A percentile compares a stretch with the other conserved stretches of the same genome.
These are phyloP conservation scores for Fragilariopsis cylindrus DNA, from an alignment of 108 stramenopile species.

Conservation along the genomic window DNA sequence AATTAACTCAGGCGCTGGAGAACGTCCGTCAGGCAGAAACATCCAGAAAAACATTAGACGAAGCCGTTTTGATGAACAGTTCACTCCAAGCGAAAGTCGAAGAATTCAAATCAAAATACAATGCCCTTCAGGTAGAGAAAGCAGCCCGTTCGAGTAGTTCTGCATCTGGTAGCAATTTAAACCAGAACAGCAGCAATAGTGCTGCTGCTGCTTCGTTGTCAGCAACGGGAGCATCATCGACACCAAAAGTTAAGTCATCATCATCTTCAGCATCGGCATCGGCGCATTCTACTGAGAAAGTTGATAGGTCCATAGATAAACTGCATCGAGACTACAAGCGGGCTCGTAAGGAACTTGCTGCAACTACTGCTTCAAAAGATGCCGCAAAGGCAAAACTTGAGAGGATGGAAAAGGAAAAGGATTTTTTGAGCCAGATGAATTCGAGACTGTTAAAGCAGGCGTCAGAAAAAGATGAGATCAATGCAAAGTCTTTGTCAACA, in stretches of 20 bases:
- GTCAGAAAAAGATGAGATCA: conserved; percentile 89
- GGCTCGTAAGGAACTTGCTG: conserved; percentile 71
- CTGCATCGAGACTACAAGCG: conserved; percentile 63
- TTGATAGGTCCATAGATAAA: conserved; percentile 54
- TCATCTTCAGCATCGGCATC: not conserved
- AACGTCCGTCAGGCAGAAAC: conserved; percentile 76
- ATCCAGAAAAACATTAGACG: conserved; percentile 56
- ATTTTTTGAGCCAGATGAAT: conserved; percentile 66
- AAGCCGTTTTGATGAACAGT: conserved; percentile 74
- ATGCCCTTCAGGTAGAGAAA: conserved; percentile 56
- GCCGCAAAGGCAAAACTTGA: conserved; percentile 76
- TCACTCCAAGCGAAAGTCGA: conserved; percentile 65
- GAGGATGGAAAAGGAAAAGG: conserved; percentile 74
- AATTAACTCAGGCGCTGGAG: conserved; percentile 80
- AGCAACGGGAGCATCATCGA: conserved; percentile 10
- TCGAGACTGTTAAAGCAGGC: conserved; percentile 72
- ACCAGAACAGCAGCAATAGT: conserved; percentile 8
- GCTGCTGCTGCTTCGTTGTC: not conserved
- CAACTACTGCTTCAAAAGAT: conserved; percentile 69
- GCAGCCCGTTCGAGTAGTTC: not conserved
- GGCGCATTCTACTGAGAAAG: conserved; percentile 17
- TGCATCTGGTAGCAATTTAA: conserved; percentile 1
- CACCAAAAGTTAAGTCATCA: conserved; percentile 28
- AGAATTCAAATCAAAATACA: conserved; percentile 71
- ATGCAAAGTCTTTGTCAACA: conserved; percentile 82